Percentiles rank a stretch among this genome's conserved stretches.
Evolutionary conservation across 148 eudicot genomes (phyloP).

Genomic region (Chenopodium quinoa): DNA sequence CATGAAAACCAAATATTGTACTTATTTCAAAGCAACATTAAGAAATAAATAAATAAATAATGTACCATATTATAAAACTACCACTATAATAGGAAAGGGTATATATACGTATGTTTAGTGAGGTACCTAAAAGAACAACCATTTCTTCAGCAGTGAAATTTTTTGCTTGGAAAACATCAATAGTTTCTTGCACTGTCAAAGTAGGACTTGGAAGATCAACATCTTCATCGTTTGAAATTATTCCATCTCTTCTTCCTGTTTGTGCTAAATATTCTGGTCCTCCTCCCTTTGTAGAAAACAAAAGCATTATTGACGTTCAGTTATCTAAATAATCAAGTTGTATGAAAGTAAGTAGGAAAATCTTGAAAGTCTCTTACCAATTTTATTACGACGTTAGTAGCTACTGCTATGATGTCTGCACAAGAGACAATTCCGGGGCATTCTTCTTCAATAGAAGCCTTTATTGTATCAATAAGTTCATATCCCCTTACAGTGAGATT

Average conservation of each 20-base stretch:
- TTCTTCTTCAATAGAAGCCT: not conserved
- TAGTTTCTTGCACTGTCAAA: not conserved
- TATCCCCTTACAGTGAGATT: constrained; percentile 21
- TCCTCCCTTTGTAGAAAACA: constrained; percentile 7
- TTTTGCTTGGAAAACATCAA: constrained; percentile 7
- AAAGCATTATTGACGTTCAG: no score
- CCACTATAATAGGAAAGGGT: not conserved
- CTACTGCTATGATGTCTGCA: constrained; percentile 23
- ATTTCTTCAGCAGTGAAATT: constrained; percentile 9
- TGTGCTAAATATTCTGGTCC: constrained; percentile 15
- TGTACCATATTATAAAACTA: no score
- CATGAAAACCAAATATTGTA: no score
- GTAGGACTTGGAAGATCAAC: constrained; percentile 16
- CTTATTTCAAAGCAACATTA: no score
- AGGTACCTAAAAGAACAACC: constrained; percentile 21
- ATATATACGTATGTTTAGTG: not conserved
- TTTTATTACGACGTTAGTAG: constrained; percentile 9
- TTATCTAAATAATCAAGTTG: no score
- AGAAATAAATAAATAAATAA: not conserved
- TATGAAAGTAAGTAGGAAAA: not conserved
- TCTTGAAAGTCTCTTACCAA: not conserved
- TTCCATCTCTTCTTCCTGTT: constrained; percentile 22
- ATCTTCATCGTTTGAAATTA: not conserved
- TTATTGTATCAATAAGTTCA: constrained; percentile 11
- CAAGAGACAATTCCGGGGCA: constrained; percentile 23